Base-by-base conservation (phyloP, 2,329 filamentous ascomycete genomes). In the Akanthomyces dipterigenus region DNA sequence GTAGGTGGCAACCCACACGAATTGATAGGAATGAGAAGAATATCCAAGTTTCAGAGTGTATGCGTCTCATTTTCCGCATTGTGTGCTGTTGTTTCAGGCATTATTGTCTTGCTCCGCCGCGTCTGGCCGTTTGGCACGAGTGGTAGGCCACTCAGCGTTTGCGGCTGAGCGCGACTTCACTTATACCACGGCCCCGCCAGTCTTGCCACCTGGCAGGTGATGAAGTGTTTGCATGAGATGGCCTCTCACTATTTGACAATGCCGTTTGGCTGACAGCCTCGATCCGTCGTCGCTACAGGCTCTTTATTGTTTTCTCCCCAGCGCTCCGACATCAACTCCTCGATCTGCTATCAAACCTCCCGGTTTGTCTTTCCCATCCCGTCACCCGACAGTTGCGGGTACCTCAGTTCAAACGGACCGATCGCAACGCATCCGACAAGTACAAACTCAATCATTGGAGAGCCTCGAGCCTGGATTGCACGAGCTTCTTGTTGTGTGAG, bases 11-110 rank as follows among this genome's bases (percentile, higher is more conserved):
- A 45, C 24, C 34, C 43, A 55, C 22, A 55, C 24, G 42, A 46
- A 43, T 62, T 51, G 46, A 53, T 57, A 62, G 60, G 26, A 62
- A 62, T 62, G 26, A 60, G 56, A 51, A 36, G 24, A 59, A 50
- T 42, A 42, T 50, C 7, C 3, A 60, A 24, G 26, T 40, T 43
- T 7, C 14, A 18, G 12, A 45, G 18, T 51, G 3, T 51, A 28
- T 11, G 12, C 28, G 1, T 51, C n/a, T n/a, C 22, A 1, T 48
- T 48, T 48, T 8, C 3, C 24, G 1, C 12, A 18, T 24, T 28
- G 22, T 26, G 4, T 28, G 14, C 24, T 48, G 18, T 48, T 48
- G 24, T 48, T 4, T 16, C 45, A 48, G 31, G 31, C 31, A 9
- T 34, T 51, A 18, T 18, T 14, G 48, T 31, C 48, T 14, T 5